Percentiles rank a stretch among this genome's conserved stretches.
Evolutionary conservation across 768 basidiomycete genomes (phyloP).

Genomic region (Russula sp.): DNA sequence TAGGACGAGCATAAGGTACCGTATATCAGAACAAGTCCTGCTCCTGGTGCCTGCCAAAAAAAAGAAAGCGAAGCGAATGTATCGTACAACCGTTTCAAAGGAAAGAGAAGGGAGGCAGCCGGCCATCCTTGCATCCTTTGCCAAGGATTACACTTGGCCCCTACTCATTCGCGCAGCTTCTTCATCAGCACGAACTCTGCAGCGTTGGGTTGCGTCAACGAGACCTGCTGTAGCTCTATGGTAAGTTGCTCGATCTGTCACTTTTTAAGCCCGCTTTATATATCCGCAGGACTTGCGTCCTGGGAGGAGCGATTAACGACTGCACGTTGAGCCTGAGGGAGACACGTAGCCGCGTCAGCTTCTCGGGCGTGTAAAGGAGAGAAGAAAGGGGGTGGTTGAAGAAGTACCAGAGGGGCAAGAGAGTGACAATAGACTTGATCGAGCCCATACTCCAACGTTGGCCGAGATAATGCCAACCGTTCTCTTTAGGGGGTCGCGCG

Average conservation of each 20-base stretch:
- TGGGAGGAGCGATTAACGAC: constrained; percentile 28
- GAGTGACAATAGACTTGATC: constrained; percentile 12
- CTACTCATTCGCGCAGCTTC: neutral
- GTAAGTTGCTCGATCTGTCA: constrained; percentile 39
- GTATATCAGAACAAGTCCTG: neutral
- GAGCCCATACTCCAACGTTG: constrained; percentile 7
- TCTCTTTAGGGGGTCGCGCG: neutral
- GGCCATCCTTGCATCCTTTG: neutral
- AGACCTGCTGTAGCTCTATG: constrained; percentile 13
- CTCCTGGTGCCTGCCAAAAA: neutral
- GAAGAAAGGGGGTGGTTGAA: too few relatives aligned
- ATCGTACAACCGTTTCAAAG: neutral
- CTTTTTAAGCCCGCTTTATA: constrained; percentile 33
- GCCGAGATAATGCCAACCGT: constrained; percentile 19
- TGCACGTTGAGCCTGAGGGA: constrained; percentile 16
- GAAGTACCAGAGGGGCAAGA: constrained; percentile 23
- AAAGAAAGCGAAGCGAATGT: neutral
- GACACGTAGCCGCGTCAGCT: neutral
- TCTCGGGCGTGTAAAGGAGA: neutral
- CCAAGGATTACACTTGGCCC: too few relatives aligned
- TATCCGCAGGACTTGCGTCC: constrained; percentile 28
- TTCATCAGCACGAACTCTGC: constrained; percentile 1
- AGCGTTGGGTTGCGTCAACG: neutral
- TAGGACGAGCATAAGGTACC: neutral
- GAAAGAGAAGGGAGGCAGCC: neutral